Evolutionary conservation across 1,284 basidiomycete genomes (phyloP).

Genomic region (Sanghuangporus baumii): DNA sequence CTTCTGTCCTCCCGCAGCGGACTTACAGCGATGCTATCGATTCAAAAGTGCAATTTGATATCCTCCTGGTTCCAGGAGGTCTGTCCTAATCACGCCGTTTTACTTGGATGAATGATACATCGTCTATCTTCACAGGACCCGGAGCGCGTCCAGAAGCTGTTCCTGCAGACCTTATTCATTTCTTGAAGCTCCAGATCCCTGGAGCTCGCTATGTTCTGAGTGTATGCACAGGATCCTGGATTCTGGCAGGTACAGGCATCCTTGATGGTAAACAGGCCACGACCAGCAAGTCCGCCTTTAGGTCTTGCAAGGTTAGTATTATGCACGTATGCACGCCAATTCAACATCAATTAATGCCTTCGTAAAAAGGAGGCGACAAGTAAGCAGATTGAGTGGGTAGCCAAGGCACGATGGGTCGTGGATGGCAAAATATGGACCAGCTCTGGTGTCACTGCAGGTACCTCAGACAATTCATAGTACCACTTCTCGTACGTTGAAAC

Average conservation of each 20-base stretch:
- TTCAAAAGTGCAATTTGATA: slow-evolving; percentile 23
- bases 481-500: background rate
- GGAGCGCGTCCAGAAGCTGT: slow-evolving; percentile 15
- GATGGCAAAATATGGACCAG: slow-evolving; percentile 36
- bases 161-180: slow-evolving; percentile 18
- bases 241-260: slow-evolving; percentile 23
- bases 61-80: slow-evolving; percentile 27
- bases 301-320: slow-evolving; percentile 18
- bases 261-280: slow-evolving; percentile 26
- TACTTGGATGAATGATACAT: background rate
- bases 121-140: slow-evolving; percentile 8
- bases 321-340: background rate
- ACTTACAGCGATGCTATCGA: slow-evolving; percentile 23
- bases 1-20: slow-evolving; percentile 19
- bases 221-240: slow-evolving; percentile 26
- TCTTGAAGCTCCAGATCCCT: slow-evolving; percentile 24
- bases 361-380: slow-evolving; percentile 22
- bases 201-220: slow-evolving; percentile 21
- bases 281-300: slow-evolving; percentile 25
- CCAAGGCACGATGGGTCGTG: slow-evolving; percentile 34
- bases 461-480: background rate
- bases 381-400: slow-evolving; percentile 29
- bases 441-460: slow-evolving; percentile 35
- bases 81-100: background rate
- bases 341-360: background rate